Conservation (phyloP, 2,329 filamentous ascomycete genomes). For the Coniochaeta pulveracea region DNA sequence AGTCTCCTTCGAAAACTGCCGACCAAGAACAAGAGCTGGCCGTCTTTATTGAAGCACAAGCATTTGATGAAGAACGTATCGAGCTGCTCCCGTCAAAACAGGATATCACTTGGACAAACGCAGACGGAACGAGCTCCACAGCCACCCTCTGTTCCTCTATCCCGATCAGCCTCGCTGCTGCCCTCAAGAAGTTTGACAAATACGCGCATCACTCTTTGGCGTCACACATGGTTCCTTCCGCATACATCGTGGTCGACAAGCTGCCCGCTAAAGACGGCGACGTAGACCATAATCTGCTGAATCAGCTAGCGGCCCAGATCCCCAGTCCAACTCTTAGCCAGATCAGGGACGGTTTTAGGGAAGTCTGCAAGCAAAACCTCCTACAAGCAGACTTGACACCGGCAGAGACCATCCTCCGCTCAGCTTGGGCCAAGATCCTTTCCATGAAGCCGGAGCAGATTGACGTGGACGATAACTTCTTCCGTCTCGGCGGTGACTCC, state of each 20-base stretch:
- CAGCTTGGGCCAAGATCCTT: slow-evolving; percentile 18
- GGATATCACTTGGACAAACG: slow-evolving; percentile 8
- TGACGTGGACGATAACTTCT: slow-evolving; percentile 24
- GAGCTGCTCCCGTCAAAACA: slow-evolving; percentile 9
- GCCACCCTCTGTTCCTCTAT: slow-evolving; percentile 10
- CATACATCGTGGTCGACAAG: slow-evolving; percentile 27
- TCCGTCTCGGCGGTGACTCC: slow-evolving; percentile 21
- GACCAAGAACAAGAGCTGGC: slow-evolving; percentile 7
- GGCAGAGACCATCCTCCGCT: slow-evolving; percentile 21
- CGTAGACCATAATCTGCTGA: slow-evolving; percentile 21
- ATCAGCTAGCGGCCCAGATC: slow-evolving; percentile 17
- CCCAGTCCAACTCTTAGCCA: slow-evolving; percentile 11
- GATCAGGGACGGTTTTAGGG: slow-evolving; percentile 13
- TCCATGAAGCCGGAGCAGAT: slow-evolving; percentile 14
- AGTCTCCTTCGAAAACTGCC: slow-evolving; percentile 2
- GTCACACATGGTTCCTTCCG: slow-evolving; percentile 32
- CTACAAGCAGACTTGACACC: slow-evolving; percentile 17
- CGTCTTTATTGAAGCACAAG: slow-evolving; percentile 21
- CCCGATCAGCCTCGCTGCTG: slow-evolving; percentile 18
- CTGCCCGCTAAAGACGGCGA: slow-evolving; percentile 17
- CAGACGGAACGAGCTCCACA: slow-evolving; percentile 12
- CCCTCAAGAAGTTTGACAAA: slow-evolving; percentile 28
- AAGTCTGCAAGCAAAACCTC: slow-evolving; percentile 21
- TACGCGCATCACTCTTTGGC: slow-evolving; percentile 29
- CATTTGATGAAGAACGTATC: slow-evolving; percentile 11